Evolutionary conservation across 2,329 filamentous ascomycete genomes (phyloP).

Genomic region (Colletotrichum liaoningense): DNA sequence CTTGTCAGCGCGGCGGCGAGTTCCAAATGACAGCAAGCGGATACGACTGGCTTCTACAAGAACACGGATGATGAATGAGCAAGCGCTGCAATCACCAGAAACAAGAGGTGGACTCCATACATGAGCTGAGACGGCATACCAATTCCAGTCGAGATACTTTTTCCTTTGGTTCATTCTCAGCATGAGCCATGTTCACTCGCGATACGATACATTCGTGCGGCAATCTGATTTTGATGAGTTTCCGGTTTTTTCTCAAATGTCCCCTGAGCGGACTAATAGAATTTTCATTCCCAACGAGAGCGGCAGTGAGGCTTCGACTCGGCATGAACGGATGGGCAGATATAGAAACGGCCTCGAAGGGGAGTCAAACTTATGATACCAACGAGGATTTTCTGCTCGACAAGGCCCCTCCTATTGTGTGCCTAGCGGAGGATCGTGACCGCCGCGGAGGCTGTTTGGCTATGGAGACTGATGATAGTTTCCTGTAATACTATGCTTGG

Average conservation of each 20-base stretch:
- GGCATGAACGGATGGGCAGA: conserved; percentile 13
- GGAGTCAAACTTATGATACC: conserved; percentile 19
- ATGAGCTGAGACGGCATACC: conserved; percentile 8
- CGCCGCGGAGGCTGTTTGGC: conserved; percentile 18
- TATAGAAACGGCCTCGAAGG: conserved; percentile 22
- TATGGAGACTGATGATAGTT: conserved; percentile 16
- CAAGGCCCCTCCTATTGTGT: conserved; percentile 11
- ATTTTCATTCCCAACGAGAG: conserved; percentile 5
- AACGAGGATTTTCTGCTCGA: conserved; percentile 2
- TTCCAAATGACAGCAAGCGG: conserved; percentile 2
- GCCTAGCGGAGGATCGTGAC: neutral
- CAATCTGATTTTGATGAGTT: conserved; percentile 14
- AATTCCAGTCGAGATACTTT: conserved; percentile 13
- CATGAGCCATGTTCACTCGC: conserved; percentile 8
- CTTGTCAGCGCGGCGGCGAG: neutral
- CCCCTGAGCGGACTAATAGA: conserved; percentile 27
- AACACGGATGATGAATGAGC: conserved; percentile 20
- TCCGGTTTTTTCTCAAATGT: neutral
- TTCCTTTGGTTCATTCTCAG: conserved; percentile 4
- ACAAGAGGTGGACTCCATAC: conserved; percentile 1
- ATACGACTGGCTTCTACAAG: conserved; percentile 6
- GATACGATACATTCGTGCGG: conserved; percentile 5
- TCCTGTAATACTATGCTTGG: conserved; percentile 31
- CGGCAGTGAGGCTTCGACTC: conserved; percentile 15
- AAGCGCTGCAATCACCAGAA: neutral